Percentiles rank a stretch among this genome's conserved stretches.
phyloP scores from a whole-genome alignment of 148 eudicot genomes.

The Nepenthes gracilis region DNA sequence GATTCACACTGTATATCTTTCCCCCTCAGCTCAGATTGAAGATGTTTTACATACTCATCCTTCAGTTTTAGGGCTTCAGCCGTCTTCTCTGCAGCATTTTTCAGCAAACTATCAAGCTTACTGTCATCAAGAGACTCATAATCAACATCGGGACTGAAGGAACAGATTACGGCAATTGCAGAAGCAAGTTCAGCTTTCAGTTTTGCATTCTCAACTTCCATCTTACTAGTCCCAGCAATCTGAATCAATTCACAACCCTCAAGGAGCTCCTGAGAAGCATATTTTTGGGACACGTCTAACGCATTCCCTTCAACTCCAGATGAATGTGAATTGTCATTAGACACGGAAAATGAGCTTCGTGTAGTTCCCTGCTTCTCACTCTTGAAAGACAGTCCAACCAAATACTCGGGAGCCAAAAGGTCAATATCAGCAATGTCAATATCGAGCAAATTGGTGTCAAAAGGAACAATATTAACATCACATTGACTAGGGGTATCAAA shows the following conservation, averaged over 20 bases:
- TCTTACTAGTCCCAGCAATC: slow-evolving; percentile 84
- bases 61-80: slow-evolving; percentile 73
- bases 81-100: slow-evolving; percentile 74
- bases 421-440: slow-evolving; percentile 74
- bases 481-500: slow-evolving; percentile 86
- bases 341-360: slow-evolving; percentile 44
- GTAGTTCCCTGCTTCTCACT: slow-evolving; percentile 44
- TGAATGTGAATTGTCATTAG: slow-evolving; percentile 34
- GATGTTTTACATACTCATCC: slow-evolving; percentile 76
- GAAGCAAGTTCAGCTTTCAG: slow-evolving; percentile 95
- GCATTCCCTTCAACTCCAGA: slow-evolving; percentile 34
- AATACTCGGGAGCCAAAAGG: slow-evolving; percentile 76
- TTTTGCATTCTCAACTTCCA: slow-evolving; percentile 95
- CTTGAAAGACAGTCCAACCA: slow-evolving; percentile 49
- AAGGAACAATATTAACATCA: slow-evolving; percentile 84
- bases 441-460: slow-evolving; percentile 77
- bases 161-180: slow-evolving; percentile 70
- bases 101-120: slow-evolving; percentile 43
- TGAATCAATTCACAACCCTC: slow-evolving; percentile 63
- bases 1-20: slow-evolving; percentile 75
- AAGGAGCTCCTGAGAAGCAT: slow-evolving; percentile 32
- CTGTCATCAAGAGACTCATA: slow-evolving; percentile 53
- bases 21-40: slow-evolving; percentile 47
- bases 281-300: slow-evolving; percentile 24
- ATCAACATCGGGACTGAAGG: slow-evolving; percentile 42